These are phyloP conservation scores for Sporopachydermia quercuum DNA, from an alignment of 805 yeast genomes.

Conservation along the genomic window DNA sequence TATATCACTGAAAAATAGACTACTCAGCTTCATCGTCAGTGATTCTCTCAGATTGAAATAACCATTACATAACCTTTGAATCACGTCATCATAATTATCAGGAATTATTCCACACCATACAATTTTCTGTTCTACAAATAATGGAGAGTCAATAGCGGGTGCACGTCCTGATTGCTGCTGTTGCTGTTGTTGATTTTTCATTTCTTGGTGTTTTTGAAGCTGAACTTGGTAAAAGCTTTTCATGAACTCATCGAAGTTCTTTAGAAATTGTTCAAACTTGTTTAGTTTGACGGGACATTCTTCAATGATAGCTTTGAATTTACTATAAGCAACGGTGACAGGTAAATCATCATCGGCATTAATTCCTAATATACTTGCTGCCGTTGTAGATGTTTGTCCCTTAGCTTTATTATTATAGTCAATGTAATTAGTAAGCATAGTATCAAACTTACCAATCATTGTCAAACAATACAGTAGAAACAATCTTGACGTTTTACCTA, in stretches of 20 bases:
- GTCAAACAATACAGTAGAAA: constrained; percentile 20
- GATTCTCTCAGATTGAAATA: constrained; percentile 28
- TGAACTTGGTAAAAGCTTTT: constrained; percentile 7
- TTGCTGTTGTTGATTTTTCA: constrained; percentile 12
- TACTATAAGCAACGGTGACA: constrained; percentile 9
- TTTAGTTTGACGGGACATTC: constrained; percentile 18
- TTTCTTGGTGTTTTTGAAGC: neutral
- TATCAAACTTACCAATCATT: constrained; percentile 20
- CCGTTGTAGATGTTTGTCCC: neutral
- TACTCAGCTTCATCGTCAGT: constrained; percentile 34
- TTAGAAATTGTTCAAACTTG: constrained; percentile 20
- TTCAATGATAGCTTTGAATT: constrained; percentile 7
- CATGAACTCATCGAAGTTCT: constrained; percentile 21
- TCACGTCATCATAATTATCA: constrained; percentile 20
- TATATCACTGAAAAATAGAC: constrained; percentile 47
- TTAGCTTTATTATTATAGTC: neutral
- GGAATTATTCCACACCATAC: constrained; percentile 50
- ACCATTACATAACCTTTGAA: constrained; percentile 28
- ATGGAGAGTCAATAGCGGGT: constrained; percentile 19
- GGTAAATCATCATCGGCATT: no score
- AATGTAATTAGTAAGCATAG: neutral
- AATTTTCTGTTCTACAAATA: constrained; percentile 44
- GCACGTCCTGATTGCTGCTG: constrained; percentile 11
- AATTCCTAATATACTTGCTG: neutral
- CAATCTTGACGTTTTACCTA: constrained; percentile 21